phyloP scores from a whole-genome alignment of 2,329 filamentous ascomycete genomes.

The Knufia petricola region DNA sequence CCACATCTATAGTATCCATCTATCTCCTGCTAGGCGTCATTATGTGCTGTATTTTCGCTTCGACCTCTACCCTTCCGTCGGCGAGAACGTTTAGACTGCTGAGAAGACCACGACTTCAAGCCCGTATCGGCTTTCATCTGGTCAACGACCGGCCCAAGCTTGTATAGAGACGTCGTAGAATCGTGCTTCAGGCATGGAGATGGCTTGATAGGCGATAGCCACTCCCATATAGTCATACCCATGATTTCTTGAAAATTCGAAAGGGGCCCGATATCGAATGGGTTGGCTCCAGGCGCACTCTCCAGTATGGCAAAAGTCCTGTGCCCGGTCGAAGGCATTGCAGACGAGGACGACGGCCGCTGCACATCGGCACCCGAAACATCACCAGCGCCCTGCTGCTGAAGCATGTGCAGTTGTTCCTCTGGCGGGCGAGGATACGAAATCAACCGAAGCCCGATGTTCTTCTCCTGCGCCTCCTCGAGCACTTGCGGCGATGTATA shows the following conservation, averaged over 20 bases:
- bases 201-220: slow-evolving; percentile 66
- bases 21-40: slow-evolving; percentile 5
- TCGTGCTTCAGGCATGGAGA: slow-evolving; percentile 64
- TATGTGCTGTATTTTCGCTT: slow-evolving; percentile 3
- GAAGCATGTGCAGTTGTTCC: slow-evolving; percentile 18
- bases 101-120: slow-evolving; percentile 2
- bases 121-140: slow-evolving; percentile 35
- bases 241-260: slow-evolving; percentile 72
- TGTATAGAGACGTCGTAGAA: slow-evolving; percentile 56
- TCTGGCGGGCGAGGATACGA: slow-evolving; percentile 31
- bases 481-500: slow-evolving; percentile 47
- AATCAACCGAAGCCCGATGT: slow-evolving; percentile 28
- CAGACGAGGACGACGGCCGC: slow-evolving; percentile 18
- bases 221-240: slow-evolving; percentile 61
- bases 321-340: slow-evolving; percentile 41
- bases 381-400: slow-evolving; percentile 13
- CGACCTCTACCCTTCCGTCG: slow-evolving; percentile 16
- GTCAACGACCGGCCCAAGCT: slow-evolving; percentile 53
- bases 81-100: slow-evolving; percentile 31
- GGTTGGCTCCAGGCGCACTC: slow-evolving; percentile 66
- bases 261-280: slow-evolving; percentile 65
- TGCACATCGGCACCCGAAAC: slow-evolving; percentile 13
- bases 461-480: slow-evolving; percentile 27
- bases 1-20: neutral
- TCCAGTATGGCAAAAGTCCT: slow-evolving; percentile 71